phyloP scores from a whole-genome alignment of 805 yeast genomes.

The Ogataea nakhonphanomensis region DNA sequence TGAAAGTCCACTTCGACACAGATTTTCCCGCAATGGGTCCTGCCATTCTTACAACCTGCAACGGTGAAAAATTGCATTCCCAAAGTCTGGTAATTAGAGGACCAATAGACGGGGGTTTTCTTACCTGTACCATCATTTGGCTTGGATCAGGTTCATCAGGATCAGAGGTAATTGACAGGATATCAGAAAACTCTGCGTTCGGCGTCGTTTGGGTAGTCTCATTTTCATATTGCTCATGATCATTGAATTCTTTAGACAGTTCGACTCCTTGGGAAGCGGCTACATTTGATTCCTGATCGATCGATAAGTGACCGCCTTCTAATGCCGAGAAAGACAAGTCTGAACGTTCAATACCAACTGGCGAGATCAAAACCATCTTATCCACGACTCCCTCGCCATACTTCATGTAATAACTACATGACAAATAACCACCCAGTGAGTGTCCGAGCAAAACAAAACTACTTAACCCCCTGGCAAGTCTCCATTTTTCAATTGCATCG shows the following conservation, averaged over 20 bases:
- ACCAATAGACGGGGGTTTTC: slow-evolving; percentile 34
- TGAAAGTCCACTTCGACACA: slow-evolving; percentile 53
- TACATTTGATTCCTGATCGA: slow-evolving; percentile 18
- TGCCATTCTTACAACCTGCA: slow-evolving; percentile 42
- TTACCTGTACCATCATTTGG: slow-evolving; percentile 26
- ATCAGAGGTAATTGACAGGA: slow-evolving; percentile 14
- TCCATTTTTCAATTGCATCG: slow-evolving; percentile 63
- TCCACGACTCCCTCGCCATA: slow-evolving; percentile 48
- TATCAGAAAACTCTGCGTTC: slow-evolving; percentile 7
- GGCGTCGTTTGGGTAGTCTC: neutral
- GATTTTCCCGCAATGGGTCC: slow-evolving; percentile 56
- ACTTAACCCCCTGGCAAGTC: slow-evolving; percentile 43
- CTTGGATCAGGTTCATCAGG: slow-evolving; percentile 8
- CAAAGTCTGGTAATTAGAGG: slow-evolving; percentile 43
- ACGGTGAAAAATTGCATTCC: slow-evolving; percentile 54
- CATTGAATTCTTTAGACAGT: slow-evolving; percentile 31
- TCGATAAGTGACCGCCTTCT: slow-evolving; percentile 3
- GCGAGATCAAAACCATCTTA: slow-evolving; percentile 63
- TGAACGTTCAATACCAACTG: slow-evolving; percentile 73
- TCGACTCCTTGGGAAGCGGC: slow-evolving; percentile 30
- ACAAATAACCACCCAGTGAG: slow-evolving; percentile 75
- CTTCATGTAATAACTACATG: slow-evolving; percentile 59
- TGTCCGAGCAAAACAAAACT: slow-evolving; percentile 68
- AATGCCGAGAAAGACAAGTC: slow-evolving; percentile 40
- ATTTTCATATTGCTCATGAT: slow-evolving; percentile 10